Percentiles rank a stretch among this genome's conserved stretches.
phyloP scores from a whole-genome alignment of 2,329 filamentous ascomycete species.

The Pseudogymnoascus sp. region DNA sequence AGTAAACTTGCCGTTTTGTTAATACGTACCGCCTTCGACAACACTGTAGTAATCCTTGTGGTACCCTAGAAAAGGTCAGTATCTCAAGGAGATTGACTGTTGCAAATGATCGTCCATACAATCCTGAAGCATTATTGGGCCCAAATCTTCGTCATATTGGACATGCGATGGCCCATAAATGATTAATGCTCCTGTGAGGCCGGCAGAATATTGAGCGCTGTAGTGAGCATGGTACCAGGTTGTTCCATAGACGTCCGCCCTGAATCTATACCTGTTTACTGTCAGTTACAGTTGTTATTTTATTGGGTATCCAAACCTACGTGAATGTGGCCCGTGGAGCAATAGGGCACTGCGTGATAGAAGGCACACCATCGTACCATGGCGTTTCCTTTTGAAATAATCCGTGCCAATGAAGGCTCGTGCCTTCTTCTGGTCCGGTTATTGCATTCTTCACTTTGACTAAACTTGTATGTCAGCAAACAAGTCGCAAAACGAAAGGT shows the following conservation, averaged over 20 bases:
- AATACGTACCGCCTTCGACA: constrained; percentile 38
- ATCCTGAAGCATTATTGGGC: constrained; percentile 24
- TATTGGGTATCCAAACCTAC: background rate
- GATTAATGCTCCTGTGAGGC: constrained; percentile 52
- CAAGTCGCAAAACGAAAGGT: background rate
- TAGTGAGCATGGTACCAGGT: constrained; percentile 59
- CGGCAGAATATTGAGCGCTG: constrained; percentile 37
- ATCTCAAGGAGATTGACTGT: background rate
- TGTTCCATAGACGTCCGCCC: constrained; percentile 36
- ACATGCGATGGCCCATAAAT: constrained; percentile 53
- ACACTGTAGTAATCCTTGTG: constrained; percentile 38
- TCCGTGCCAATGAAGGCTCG: constrained; percentile 44
- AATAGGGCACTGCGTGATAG: constrained; percentile 58
- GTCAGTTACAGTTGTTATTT: background rate
- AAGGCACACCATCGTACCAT: constrained; percentile 38
- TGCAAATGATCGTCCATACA: background rate
- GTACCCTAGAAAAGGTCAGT: constrained; percentile 18
- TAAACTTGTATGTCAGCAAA: constrained; percentile 14
- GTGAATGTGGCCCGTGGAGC: constrained; percentile 33
- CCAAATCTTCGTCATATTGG: constrained; percentile 57
- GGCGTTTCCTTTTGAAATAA: constrained; percentile 35
- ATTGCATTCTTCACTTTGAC: constrained; percentile 32
- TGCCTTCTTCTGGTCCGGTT: constrained; percentile 35
- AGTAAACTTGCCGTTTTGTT: constrained; percentile 21
- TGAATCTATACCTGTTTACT: constrained; percentile 26